Evolutionary conservation across 345 rosid genomes (phyloP), one percentile per base, ranked within the genome.

Genomic region (Arabis hirsuta): DNA sequence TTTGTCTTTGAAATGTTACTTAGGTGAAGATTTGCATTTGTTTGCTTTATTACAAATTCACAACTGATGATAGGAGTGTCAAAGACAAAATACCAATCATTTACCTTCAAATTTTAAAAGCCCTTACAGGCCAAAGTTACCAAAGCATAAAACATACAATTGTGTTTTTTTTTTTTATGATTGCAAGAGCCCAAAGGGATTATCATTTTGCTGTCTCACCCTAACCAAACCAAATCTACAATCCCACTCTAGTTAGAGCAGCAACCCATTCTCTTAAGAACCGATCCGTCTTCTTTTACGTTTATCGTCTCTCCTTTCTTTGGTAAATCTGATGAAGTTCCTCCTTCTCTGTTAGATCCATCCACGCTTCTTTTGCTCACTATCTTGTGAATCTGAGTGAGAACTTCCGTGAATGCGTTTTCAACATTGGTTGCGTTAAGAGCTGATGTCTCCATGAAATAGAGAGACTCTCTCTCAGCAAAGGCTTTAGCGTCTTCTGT

Each of bases 371-470:
- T 79, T 69, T 78, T 81, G 69, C 90, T 82, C 16, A 82, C 87
- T 31, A 86, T 79, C 54, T 67, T 82, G 36, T 86, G 79, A 56
- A 86, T 86, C 79, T 84, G 87, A 55, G 80, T 75, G 12, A 86
- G 83, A 39, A 86, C 90, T 73, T 86, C 84, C 0, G 82, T 84
- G 77, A 86, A 86, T 12, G 87, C 86, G 70, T 75, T 82, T 55
- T 84, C 84, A 12, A 86, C 90, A 52, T 86, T 86, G 54, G 82
- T 57, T 6, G 90, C 76, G 54, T 80, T 82, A 1, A 86, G 44
- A 8, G 87, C 90, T 46, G 90, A 86, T 3, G 90, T 86, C 71
- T 86, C 90, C 86, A 86, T 86, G 78, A 86, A 86, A 65, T 78
- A 78, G 6, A 82, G 53, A 57, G 81, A 24, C 55, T 82, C 90